A percentile compares a stretch with the other conserved stretches of the same genome.
These are phyloP conservation scores for Acorus gramineus DNA, from an alignment of 106 monocot genomes.

Conservation along the genomic window DNA sequence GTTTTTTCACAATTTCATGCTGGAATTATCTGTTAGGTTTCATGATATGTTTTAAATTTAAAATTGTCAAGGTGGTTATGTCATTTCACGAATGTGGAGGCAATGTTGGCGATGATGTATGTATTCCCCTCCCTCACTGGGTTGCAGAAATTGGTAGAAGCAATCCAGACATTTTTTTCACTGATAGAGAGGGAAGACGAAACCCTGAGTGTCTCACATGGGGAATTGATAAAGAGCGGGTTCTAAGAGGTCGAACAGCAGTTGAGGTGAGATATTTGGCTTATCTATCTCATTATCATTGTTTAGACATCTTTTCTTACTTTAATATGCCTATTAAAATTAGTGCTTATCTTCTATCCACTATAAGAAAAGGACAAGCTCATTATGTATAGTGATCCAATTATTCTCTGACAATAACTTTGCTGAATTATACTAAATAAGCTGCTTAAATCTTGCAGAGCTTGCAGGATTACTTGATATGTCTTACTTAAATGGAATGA, in stretches of 20 bases:
- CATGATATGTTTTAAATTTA: constrained; percentile 2
- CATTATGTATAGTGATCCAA: too few relatives aligned
- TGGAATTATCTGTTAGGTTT: constrained; percentile 1
- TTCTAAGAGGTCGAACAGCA: constrained; percentile 79
- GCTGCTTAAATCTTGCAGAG: too few relatives aligned
- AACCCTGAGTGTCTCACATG: constrained; percentile 76
- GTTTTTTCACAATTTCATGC: not conserved
- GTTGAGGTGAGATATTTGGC: constrained; percentile 45
- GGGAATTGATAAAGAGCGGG: constrained; percentile 93
- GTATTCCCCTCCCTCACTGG: constrained; percentile 80
- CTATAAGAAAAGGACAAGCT: too few relatives aligned
- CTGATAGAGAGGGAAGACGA: constrained; percentile 58
- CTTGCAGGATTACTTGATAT: too few relatives aligned
- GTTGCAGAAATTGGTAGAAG: constrained; percentile 67
- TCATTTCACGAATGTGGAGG: constrained; percentile 98
- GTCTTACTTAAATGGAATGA: too few relatives aligned
- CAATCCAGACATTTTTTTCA: constrained; percentile 90
- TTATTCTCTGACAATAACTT: too few relatives aligned
- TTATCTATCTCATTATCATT: too few relatives aligned
- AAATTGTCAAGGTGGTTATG: constrained; percentile 72
- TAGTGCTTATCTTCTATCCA: too few relatives aligned
- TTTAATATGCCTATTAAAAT: too few relatives aligned
- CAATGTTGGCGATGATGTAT: constrained; percentile 83
- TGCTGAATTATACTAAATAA: too few relatives aligned
- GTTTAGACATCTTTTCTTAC: too few relatives aligned